A percentile compares a stretch with the other conserved stretches of the same genome.
phyloP scores from a whole-genome alignment of 352 stramenopile species.

The Phytophthora agathidicida region DNA sequence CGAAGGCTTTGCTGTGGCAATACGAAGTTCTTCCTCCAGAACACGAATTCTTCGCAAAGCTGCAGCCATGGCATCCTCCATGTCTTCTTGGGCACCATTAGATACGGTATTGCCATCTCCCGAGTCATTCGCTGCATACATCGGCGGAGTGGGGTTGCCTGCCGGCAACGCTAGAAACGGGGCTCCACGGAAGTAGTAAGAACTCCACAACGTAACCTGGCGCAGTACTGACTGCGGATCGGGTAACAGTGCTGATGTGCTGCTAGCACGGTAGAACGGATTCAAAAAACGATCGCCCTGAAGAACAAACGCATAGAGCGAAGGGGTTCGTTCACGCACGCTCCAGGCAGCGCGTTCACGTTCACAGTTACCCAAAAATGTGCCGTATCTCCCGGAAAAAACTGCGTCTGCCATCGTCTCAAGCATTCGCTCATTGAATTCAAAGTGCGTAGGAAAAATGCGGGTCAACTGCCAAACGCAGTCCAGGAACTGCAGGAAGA shows the following conservation, averaged over 20 bases:
- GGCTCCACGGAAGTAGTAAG: constrained; percentile 77
- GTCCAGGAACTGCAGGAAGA: constrained; percentile 93
- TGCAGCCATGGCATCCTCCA: constrained; percentile 61
- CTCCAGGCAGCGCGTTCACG: constrained; percentile 68
- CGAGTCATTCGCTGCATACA: constrained; percentile 34
- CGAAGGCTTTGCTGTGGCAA: constrained; percentile 15
- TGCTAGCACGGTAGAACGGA: constrained; percentile 71
- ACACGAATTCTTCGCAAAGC: constrained; percentile 51
- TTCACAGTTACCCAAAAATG: constrained; percentile 90
- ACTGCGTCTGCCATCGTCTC: constrained; percentile 74
- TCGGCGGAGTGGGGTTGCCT: constrained; percentile 54
- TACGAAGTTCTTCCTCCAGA: constrained; percentile 61
- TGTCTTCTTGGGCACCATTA: constrained; percentile 49
- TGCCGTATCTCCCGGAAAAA: constrained; percentile 81
- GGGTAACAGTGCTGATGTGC: constrained; percentile 58
- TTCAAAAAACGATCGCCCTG: constrained; percentile 61
- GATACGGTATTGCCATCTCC: constrained; percentile 22
- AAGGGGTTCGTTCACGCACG: constrained; percentile 60
- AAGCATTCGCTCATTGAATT: constrained; percentile 82
- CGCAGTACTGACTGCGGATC: constrained; percentile 59
- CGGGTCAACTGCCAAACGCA: constrained; percentile 85
- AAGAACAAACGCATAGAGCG: constrained; percentile 72
- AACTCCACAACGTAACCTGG: constrained; percentile 81
- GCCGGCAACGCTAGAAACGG: constrained; percentile 45
- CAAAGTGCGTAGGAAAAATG: constrained; percentile 86